Evolutionary conservation across 2,329 filamentous ascomycete species (phyloP), one percentile per base, ranked within the genome.

Genomic region (Westerdykella aurantiaca): DNA sequence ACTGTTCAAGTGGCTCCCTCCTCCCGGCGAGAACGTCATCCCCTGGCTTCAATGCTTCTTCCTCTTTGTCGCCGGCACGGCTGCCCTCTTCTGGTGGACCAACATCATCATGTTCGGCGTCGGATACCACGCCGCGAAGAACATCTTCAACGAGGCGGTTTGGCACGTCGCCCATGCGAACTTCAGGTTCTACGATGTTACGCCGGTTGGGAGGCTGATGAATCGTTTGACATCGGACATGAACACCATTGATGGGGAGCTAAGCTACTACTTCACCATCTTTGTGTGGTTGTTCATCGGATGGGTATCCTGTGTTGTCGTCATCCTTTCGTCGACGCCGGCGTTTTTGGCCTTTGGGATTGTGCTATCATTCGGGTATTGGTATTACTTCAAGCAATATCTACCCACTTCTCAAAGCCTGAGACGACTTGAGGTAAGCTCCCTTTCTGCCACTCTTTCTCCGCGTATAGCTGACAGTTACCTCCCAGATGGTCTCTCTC

Each of bases 221-320:
- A 96, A 96, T 63, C 80, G 90, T 6, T 75, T 96, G 47, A 95
- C 89, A 0, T 88, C 87, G 1, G 89, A 96, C 57, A 93, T 95
- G 68, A 86, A 86, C 22, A 90, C 88, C 39, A 79, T 95, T 0
- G 90, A 96, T 58, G 89, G 89, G 1, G 84, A 86, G n/a, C 86
- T 95, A 55, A 85, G 86, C 38, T 70, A 74, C 9, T 82, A 88
- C 11, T 80, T 95, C 39, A 82, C 87, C 48, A 67, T 76, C 0
- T 85, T 90, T 10, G 81, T 82, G 1, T 88, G 82, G 66, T 78
- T 82, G 45, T 67, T 77, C 3, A 82, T 95, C 34, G 79, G 80
- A 2, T 91, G 88, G 78, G 49, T 81, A 1, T 79, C 85, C 1
- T 83, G 85, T 4, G 76, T 95, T 38, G 63, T 83, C 1, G 85